Evolutionary conservation across 225 moss, liverwort and hornwort species (phyloP).

Genomic region (Climacium dendroides): DNA sequence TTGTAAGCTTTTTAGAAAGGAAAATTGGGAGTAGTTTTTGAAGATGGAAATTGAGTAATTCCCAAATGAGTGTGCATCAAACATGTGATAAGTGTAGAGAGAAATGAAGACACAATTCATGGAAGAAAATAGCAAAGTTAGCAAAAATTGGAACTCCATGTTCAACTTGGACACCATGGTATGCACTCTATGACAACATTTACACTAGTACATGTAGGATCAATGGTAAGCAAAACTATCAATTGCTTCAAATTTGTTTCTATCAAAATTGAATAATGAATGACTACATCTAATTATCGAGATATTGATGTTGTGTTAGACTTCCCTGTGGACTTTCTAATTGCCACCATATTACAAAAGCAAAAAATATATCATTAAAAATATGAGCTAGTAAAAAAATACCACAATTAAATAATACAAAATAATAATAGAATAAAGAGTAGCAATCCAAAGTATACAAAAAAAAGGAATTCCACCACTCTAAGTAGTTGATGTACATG

Average conservation of each 20-base stretch:
- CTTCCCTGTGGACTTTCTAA: accelerated
- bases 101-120: background rate
- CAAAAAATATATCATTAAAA: background rate
- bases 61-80: no score
- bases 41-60: background rate
- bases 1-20: accelerated
- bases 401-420: background rate
- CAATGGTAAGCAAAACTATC: background rate
- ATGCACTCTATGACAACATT: background rate
- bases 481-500: background rate
- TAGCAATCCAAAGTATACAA: background rate
- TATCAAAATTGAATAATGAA: background rate
- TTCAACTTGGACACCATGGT: background rate
- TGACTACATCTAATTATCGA: background rate
- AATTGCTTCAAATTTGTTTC: background rate
- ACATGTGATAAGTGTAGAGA: accelerated
- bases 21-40: background rate
- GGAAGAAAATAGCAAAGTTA: no score
- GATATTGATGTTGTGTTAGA: background rate
- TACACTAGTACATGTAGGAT: accelerated
- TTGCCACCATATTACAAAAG: background rate
- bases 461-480: background rate
- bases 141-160: accelerated
- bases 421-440: background rate
- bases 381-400: background rate